Percentiles rank a stretch among this genome's conserved stretches.
Evolutionary conservation across 2,329 filamentous ascomycete species (phyloP).

Genomic region (Pestalotiopsis sp.): DNA sequence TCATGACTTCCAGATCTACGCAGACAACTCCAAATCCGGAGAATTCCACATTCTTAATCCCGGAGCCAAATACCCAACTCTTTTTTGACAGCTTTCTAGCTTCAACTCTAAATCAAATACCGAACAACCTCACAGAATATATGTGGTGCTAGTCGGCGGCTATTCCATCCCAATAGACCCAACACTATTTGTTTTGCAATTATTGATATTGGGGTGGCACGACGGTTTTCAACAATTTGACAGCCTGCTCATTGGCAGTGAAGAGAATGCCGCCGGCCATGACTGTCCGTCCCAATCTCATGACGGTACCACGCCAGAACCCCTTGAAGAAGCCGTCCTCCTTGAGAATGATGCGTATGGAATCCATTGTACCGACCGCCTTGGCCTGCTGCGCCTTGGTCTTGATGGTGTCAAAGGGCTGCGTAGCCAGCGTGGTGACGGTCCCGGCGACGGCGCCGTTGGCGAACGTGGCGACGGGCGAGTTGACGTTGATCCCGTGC

Average conservation of each 20-base stretch:
- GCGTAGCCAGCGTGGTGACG: conserved; percentile 53
- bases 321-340: conserved; percentile 59
- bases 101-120: not conserved
- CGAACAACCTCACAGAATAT: not conserved
- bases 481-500: conserved; percentile 24
- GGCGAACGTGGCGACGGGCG: conserved; percentile 43
- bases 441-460: conserved; percentile 39
- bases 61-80: not conserved
- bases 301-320: conserved; percentile 67
- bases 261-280: conserved; percentile 42
- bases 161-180: not conserved
- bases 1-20: not conserved
- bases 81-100: not conserved
- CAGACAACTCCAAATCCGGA: not conserved
- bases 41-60: not conserved
- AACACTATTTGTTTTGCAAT: not conserved
- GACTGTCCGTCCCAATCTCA: conserved; percentile 63
- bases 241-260: conserved; percentile 34
- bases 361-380: conserved; percentile 56
- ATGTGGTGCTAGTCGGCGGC: not conserved
- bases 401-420: conserved; percentile 64
- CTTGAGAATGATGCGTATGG: conserved; percentile 51
- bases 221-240: conserved; percentile 26
- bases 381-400: conserved; percentile 60
- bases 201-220: not conserved